These are phyloP conservation scores for Westerdykella aurantiaca DNA, from an alignment of 2,329 filamentous ascomycete species.

Conservation along the genomic window DNA sequence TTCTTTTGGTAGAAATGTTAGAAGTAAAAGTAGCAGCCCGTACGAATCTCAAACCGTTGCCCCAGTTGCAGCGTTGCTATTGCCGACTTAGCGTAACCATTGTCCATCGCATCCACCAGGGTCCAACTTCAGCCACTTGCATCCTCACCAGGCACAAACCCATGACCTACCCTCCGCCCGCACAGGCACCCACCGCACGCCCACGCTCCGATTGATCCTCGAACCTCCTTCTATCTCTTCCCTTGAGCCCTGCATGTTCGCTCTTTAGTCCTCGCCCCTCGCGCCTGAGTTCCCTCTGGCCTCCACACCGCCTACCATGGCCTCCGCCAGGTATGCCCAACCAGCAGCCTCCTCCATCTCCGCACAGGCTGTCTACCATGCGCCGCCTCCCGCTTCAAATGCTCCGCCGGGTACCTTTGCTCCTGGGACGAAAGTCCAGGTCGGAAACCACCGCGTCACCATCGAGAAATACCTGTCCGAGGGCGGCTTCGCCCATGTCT, in stretches of 20 bases:
- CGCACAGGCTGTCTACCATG: slow-evolving; percentile 33
- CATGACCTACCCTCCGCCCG: slow-evolving; percentile 18
- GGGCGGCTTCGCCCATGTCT: slow-evolving; percentile 96
- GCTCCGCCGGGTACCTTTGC: slow-evolving; percentile 69
- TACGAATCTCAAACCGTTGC: no score
- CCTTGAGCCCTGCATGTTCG: slow-evolving; percentile 24
- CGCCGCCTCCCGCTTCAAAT: slow-evolving; percentile 29
- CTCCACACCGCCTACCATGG: slow-evolving; percentile 33
- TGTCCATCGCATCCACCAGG: no score
- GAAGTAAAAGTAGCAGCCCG: no score
- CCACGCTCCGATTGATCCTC: slow-evolving; percentile 10
- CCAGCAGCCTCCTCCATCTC: slow-evolving; percentile 29
- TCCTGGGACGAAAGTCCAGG: slow-evolving; percentile 93
- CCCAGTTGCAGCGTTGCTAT: no score
- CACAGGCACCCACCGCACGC: slow-evolving; percentile 7
- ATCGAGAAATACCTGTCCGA: slow-evolving; percentile 98
- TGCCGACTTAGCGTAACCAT: no score
- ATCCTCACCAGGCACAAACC: slow-evolving; percentile 10
- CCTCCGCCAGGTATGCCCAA: slow-evolving; percentile 34
- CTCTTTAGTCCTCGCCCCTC: slow-evolving; percentile 20
- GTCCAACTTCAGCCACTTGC: no score
- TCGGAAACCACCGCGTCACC: slow-evolving; percentile 84
- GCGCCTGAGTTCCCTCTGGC: slow-evolving; percentile 31
- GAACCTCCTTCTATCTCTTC: neutral
- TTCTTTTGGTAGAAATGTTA: no score